These are phyloP conservation scores for Harringtonia aguacate DNA, from an alignment of 2,329 filamentous ascomycete genomes.

Conservation along the genomic window DNA sequence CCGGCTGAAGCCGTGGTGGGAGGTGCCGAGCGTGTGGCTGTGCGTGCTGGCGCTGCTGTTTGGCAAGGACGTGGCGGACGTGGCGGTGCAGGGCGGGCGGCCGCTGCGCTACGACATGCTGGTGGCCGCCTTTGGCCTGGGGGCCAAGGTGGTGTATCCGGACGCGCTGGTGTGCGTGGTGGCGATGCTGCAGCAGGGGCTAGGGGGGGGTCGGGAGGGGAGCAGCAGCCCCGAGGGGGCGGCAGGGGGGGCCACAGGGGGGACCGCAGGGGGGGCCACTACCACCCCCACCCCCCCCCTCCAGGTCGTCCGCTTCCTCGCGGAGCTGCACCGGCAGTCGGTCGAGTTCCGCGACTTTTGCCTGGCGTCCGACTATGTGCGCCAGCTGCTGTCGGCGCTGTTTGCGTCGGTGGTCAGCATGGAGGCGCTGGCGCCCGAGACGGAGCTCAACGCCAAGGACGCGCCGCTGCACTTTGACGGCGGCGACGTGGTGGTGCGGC, in stretches of 20 bases:
- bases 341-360: conserved; percentile 74
- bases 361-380: conserved; percentile 67
- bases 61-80: conserved; percentile 64
- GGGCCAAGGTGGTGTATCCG: conserved; percentile 58
- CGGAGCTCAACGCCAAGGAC: conserved; percentile 76
- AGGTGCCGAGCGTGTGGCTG: conserved; percentile 72
- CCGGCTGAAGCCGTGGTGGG: conserved; percentile 80
- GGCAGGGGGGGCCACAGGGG: background rate
- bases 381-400: conserved; percentile 66
- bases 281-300: conserved; percentile 56
- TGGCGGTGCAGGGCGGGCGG: conserved; percentile 45
- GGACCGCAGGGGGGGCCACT: too few species aligned
- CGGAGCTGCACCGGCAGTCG: conserved; percentile 68
- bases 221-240: background rate
- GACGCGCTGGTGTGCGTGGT: conserved; percentile 73
- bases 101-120: conserved; percentile 46
- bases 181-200: conserved; percentile 76
- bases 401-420: conserved; percentile 85
- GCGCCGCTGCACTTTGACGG: conserved; percentile 77
- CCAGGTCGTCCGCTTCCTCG: conserved; percentile 68
- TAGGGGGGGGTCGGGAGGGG: conserved; percentile 22
- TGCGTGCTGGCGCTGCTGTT: conserved; percentile 85
- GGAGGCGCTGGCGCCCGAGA: conserved; percentile 71
- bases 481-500: conserved; percentile 71
- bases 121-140: conserved; percentile 53